phyloP scores from a whole-genome alignment of 192 early-diverging fungal species.

The Coemansia sp. region DNA sequence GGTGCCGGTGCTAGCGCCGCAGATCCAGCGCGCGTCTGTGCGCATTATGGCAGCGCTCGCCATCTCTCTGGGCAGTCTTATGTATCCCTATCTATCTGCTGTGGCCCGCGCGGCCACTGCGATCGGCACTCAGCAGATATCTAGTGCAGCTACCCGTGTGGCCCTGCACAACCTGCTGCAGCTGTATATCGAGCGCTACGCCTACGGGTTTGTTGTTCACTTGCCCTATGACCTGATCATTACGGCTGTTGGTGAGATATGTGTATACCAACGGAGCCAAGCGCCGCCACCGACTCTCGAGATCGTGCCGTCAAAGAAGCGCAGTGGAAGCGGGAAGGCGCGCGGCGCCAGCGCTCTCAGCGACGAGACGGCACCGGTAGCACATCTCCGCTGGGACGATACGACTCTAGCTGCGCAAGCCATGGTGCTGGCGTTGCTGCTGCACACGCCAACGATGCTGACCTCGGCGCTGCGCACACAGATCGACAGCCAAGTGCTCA shows the following conservation, averaged over 20 bases:
- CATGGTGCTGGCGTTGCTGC: conserved; percentile 17
- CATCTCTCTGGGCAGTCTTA: conserved; percentile 24
- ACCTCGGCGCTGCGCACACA: conserved; percentile 20
- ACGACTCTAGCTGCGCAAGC: conserved; percentile 14
- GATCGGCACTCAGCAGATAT: conserved; percentile 15
- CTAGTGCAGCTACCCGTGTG: conserved; percentile 23
- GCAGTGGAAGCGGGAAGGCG: conserved; percentile 17
- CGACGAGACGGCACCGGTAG: neutral
- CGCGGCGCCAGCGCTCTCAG: conserved; percentile 8
- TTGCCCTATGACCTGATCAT: conserved; percentile 37
- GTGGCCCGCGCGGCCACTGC: conserved; percentile 30
- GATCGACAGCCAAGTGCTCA: conserved; percentile 35
- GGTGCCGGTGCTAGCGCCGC: conserved; percentile 32
- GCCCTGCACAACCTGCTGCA: conserved; percentile 32
- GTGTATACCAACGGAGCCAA: conserved; percentile 10
- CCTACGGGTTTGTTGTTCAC: conserved; percentile 36
- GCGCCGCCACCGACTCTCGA: neutral
- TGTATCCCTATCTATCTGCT: conserved; percentile 34
- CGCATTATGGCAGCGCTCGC: conserved; percentile 35
- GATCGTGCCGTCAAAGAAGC: conserved; percentile 18
- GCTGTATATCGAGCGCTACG: conserved; percentile 35
- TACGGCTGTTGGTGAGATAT: conserved; percentile 13
- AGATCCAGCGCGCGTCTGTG: conserved; percentile 38
- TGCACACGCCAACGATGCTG: conserved; percentile 25
- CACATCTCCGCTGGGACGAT: conserved; percentile 34